Evolutionary conservation across 176 grass and related monocot species (phyloP), one percentile per base, ranked within the genome.

Genomic region (Bromus sterilis): DNA sequence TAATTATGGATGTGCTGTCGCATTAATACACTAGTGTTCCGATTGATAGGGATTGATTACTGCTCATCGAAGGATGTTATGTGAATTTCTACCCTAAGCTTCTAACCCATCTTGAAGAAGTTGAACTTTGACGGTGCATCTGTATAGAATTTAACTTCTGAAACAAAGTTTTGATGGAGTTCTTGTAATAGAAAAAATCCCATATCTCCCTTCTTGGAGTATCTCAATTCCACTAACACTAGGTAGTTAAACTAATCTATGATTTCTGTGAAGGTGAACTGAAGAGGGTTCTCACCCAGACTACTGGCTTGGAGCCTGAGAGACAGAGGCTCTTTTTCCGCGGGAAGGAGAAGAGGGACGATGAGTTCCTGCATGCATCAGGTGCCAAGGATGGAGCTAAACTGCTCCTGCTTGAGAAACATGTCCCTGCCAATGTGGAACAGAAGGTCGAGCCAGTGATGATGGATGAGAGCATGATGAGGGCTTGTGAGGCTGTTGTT

Each of bases 341-440:
- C 63, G 93, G 96, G 37, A 99, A 86, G 75, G 93, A 95, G 93
- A 99, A 93, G 85, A 81, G 71, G 57, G 85, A 93, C 75, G 56
- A 79, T 13, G 96, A 95, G 62, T 86, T 73, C 79, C 75, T 99
- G 77, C 91, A 95, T 31, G 68, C 83, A 51, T 83, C 80, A 32
- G 93, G 96, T 32, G 69, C 88, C 49, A 99, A 99, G 77, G 87
- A 99, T 80, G 87, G 85, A 79, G 84, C 96, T 33, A 95, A 99
- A 79, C 24, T 99, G 62, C 79, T 99, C 37, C 81, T 99, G 9
- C 77, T 93, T 42, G 96, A 91, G 89, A 92, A 89, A 34, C 83
- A 77, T 40, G 56, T 85, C 39, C 90, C 86, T 29, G 73, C 76
- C 32, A 91, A 63, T 35, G 85, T 78, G 43, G 93, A 93, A 78